Evolutionary conservation across 176 grass and related monocot genomes (phyloP).

Genomic region (Cymbopogon citratus): DNA sequence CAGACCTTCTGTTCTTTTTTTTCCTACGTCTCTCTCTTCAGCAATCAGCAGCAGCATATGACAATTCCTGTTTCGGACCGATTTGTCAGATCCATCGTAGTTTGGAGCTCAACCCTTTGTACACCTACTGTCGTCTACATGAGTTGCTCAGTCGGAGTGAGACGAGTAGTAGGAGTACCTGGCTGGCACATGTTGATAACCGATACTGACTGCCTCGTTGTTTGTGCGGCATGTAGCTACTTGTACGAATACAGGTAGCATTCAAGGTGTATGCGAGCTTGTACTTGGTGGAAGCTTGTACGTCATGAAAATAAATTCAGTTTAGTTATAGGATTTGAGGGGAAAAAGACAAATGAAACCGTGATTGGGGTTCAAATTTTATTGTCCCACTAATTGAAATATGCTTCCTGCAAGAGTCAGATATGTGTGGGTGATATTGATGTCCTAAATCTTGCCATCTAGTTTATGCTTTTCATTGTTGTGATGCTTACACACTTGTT

Average conservation of each 20-base stretch:
- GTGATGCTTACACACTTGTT: neutral
- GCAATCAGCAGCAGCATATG: constrained; percentile 14
- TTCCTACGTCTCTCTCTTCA: neutral
- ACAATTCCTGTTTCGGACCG: constrained; percentile 23
- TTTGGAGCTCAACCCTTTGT: constrained; percentile 38
- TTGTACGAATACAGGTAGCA: neutral
- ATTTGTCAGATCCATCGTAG: constrained; percentile 44
- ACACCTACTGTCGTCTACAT: constrained; percentile 31
- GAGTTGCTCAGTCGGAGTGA: neutral
- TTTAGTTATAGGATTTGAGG: no score
- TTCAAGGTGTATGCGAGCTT: neutral
- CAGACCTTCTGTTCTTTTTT: neutral
- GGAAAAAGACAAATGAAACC: neutral
- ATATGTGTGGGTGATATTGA: neutral
- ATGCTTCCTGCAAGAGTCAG: neutral
- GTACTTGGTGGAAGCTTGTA: neutral
- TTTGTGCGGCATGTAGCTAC: constrained; percentile 16
- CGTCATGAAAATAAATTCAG: neutral
- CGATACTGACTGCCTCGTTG: constrained; percentile 12
- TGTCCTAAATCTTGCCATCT: neutral
- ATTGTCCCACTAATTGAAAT: neutral
- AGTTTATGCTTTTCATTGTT: neutral
- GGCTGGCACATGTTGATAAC: neutral
- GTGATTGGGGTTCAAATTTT: neutral
- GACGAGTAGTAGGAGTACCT: neutral